Base-by-base conservation (phyloP, 495 filamentous ascomycete genomes). In the Trichoderma reesei region DNA sequence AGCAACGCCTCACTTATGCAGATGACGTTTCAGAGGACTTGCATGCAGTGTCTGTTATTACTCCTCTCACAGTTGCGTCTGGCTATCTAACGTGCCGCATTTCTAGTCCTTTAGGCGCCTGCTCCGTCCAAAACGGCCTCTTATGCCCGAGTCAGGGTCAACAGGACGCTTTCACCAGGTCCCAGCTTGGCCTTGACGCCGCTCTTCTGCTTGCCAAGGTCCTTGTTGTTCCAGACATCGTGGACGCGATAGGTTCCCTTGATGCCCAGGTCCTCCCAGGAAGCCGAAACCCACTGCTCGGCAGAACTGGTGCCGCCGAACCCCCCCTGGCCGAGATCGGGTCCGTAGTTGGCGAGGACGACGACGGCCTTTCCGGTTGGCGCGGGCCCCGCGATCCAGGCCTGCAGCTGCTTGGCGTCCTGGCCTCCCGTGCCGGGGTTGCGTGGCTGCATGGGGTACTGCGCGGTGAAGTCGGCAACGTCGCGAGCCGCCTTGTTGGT, bases 331-430 rank as follows among this genome's bases (percentile, higher is more conserved):
- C 51, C 51, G 20, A 56, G 51, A 31, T 56, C 51, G 11, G 51
- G 51, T 4, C 51, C 51, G 51, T 56, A 56, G 51, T 56, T 56
- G 51, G 51, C 51, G 31, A 56, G 51, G 13, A 56, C 51, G 8
- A 56, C 51, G 16, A 56, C 51, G 26, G 51, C 51, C 26, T 56
- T 11, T 9, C 51, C 51, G 31, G 11, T 56, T 4, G 51, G 20
- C 20, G 51, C 60, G 6, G 72, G 72, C 1, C 72, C 72, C 18
- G 66, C 72, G 42, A 73, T 68, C 72, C 72, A 73, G n/a, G 72
- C 70, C 56, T 73, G 72, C 18, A 72, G 63, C 59, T 73, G 72
- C 60, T 71, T 44, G 13, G 72, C 63, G 14, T 56, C 51, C 26
- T 56, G 51, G 31, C 51, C 51, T 33, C 70, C 69, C 13, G 61